Percentiles rank a stretch among this genome's conserved stretches.
phyloP scores from a whole-genome alignment of 2,329 filamentous ascomycete genomes.

The Nannizziopsis barbatae region DNA sequence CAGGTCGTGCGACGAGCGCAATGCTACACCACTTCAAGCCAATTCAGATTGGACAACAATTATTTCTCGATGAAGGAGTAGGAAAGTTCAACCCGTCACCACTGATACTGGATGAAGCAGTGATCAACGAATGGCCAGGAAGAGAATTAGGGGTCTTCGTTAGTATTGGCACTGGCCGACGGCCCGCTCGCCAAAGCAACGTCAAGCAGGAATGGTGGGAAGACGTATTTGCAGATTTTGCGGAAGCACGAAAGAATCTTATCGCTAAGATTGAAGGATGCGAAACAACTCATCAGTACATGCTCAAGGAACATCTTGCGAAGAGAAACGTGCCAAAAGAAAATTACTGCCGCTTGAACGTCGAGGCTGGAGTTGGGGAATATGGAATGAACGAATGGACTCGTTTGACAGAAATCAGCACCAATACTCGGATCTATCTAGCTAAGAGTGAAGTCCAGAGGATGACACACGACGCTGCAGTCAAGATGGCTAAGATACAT shows the following conservation, averaged over 20 bases:
- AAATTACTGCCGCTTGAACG: constrained; percentile 93
- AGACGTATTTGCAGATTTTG: constrained; percentile 67
- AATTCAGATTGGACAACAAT: constrained; percentile 81
- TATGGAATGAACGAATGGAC: constrained; percentile 99
- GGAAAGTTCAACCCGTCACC: constrained; percentile 89
- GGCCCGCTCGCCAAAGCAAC: constrained; percentile 59
- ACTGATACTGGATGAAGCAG: constrained; percentile 76
- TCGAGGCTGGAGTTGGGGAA: constrained; percentile 89
- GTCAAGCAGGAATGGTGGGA: constrained; percentile 78
- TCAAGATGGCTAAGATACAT: constrained; percentile 73
- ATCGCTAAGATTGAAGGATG: constrained; percentile 93
- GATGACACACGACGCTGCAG: constrained; percentile 64
- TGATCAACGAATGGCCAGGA: constrained; percentile 88
- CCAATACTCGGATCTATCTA: constrained; percentile 76
- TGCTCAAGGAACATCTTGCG: constrained; percentile 66
- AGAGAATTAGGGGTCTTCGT: constrained; percentile 85
- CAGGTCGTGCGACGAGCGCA: constrained; percentile 83
- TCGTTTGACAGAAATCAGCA: constrained; percentile 87
- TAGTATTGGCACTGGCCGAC: constrained; percentile 86
- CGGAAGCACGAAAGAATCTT: constrained; percentile 72
- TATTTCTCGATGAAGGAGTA: constrained; percentile 85
- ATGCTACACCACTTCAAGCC: constrained; percentile 93
- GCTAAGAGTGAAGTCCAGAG: constrained; percentile 59
- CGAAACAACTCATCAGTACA: constrained; percentile 76
- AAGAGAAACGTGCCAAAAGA: constrained; percentile 72